These are phyloP conservation scores for Thalassiosira ordinaria DNA, from an alignment of 352 stramenopile genomes.

Conservation along the genomic window DNA sequence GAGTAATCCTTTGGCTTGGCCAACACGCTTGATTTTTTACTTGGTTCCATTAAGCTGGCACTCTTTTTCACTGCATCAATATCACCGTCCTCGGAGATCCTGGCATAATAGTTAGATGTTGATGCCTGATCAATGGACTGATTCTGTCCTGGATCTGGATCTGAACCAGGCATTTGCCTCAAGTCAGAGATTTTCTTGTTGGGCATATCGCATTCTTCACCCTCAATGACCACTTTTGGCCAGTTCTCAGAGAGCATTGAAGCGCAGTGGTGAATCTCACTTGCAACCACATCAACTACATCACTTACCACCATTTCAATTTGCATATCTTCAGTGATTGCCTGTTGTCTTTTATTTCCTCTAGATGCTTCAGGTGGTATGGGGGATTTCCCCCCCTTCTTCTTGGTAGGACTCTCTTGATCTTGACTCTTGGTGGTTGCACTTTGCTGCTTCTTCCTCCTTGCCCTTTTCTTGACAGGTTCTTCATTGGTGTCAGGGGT, in stretches of 20 bases:
- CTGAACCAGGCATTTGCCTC: background rate
- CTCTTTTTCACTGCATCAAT: background rate
- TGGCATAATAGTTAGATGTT: background rate
- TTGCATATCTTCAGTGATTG: constrained; percentile 1
- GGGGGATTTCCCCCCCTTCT: background rate
- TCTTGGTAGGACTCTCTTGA: background rate
- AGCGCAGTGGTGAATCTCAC: constrained; percentile 23
- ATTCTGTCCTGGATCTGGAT: background rate
- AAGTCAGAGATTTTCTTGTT: constrained; percentile 1
- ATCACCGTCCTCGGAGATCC: background rate
- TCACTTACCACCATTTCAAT: constrained; percentile 12
- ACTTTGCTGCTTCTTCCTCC: background rate
- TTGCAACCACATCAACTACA: constrained; percentile 21
- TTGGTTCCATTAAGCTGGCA: background rate
- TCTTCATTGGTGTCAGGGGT: background rate
- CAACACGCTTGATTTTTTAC: background rate
- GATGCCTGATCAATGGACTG: background rate
- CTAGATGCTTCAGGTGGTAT: background rate
- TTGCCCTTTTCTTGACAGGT: background rate
- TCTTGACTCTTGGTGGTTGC: background rate
- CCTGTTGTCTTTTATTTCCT: background rate
- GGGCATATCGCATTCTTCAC: background rate
- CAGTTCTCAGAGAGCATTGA: constrained; percentile 4
- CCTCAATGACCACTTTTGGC: constrained; percentile 9
- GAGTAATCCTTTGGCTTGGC: background rate